These are phyloP conservation scores for Vitis hybrid DNA, from an alignment of 177 flowering plant species.

Conservation along the genomic window DNA sequence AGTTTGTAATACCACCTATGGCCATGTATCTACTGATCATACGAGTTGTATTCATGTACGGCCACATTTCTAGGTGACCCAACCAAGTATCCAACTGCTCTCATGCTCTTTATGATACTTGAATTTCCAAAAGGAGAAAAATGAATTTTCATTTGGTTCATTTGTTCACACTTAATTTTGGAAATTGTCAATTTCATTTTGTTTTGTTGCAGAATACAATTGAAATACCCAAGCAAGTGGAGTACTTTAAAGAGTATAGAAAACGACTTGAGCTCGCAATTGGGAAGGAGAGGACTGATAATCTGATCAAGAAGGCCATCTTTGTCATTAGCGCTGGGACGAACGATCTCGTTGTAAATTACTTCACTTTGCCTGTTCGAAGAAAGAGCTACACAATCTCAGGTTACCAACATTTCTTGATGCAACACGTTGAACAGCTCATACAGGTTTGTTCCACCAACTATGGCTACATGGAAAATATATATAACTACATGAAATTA, in stretches of 20 bases:
- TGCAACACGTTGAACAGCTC: slow-evolving; percentile 28
- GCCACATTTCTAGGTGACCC: no score
- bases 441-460: slow-evolving; percentile 37
- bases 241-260: slow-evolving; percentile 42
- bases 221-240: slow-evolving; percentile 30
- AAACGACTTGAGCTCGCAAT: slow-evolving; percentile 24
- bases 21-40: no score
- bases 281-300: slow-evolving; percentile 31
- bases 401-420: slow-evolving; percentile 41
- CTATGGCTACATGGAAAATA: no score
- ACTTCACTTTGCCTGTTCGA: slow-evolving; percentile 46
- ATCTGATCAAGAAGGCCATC: slow-evolving; percentile 30
- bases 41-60: no score
- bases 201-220: slow-evolving; percentile 29
- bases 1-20: no score
- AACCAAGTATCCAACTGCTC: no score
- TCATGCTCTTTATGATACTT: no score
- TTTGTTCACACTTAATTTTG: no score
- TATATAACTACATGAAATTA: no score
- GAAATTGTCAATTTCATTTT: neutral
- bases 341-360: slow-evolving; percentile 62
- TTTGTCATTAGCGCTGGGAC: slow-evolving; percentile 51
- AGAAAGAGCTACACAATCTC: slow-evolving; percentile 27
- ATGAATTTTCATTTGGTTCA: no score
- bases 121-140: no score